Base-by-base conservation (phyloP, 1,284 basidiomycete genomes). In the Kwoniella shivajii region DNA sequence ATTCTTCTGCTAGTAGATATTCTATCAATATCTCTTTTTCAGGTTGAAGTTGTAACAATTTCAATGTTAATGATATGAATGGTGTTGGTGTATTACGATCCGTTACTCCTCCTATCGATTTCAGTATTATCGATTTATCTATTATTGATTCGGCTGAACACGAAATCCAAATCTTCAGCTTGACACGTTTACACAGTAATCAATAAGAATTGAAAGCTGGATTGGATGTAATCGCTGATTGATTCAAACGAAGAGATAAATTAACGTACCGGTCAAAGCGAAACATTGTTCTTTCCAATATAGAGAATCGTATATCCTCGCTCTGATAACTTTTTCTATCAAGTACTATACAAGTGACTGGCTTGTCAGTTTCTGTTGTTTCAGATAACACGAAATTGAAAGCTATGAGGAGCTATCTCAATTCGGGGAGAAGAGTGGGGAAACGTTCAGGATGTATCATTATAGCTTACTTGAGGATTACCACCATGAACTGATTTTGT, bases 261-360 rank as follows among this genome's bases (percentile, higher is more conserved):
- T 16, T 3, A 29, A 72, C 81, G 44, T 52, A 90, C 92, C 90
- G 59, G 89, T 93, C 44, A 95, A 80, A 20, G 92, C 92, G 74
- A 95, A 95, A 71, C 92, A 95, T 59, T 93, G 90, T 72, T 97
- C 92, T 78, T 97, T 99, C 96, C 96, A 99, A 78, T 86, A 99
- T 16, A 84, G 79, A 0, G 90, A 90, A 76, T 98, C 95, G 81
- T 97, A 99, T 61, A 99, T 97, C 57, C 96, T 86, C 69, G 88
- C 89, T 45, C 96, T 86, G 65, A 99, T 93, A 61, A 98, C 89
- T 54, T 93, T 96, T 82, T 99, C 96, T 45, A 99, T 89, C 73
- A 99, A 82, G 78, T 87, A 93, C 91, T 98, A 74, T 33, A 29
- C n/a, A 27, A 30, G 5, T 31, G 7, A 11, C 24, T 16, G 34